Percentiles rank a stretch among this genome's conserved stretches.
phyloP scores from a whole-genome alignment of 1,284 basidiomycete genomes.

The Trichosporon coremiiforme region DNA sequence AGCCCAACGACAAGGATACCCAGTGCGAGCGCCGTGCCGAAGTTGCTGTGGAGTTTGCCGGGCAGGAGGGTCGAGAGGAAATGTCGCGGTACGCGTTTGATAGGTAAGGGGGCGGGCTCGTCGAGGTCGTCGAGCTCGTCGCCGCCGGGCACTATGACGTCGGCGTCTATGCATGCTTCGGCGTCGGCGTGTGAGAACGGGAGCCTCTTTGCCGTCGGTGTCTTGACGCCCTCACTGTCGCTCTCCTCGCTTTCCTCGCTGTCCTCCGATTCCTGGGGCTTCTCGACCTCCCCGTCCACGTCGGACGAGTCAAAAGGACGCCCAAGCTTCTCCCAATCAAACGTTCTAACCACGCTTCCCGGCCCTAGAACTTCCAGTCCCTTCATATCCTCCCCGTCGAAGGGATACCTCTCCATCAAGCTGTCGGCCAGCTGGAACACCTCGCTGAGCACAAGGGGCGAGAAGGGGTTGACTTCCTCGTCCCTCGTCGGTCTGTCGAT shows the following conservation, averaged over 20 bases:
- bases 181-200: conserved; percentile 31
- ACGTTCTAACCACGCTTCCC: conserved; percentile 50
- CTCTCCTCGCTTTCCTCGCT: conserved; percentile 35
- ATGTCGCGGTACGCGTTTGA: not conserved
- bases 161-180: conserved; percentile 32
- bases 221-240: conserved; percentile 24
- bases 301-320: conserved; percentile 36
- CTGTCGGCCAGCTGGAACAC: conserved; percentile 48
- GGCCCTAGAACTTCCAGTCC: conserved; percentile 51
- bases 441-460: conserved; percentile 46
- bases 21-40: conserved; percentile 37
- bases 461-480: conserved; percentile 45
- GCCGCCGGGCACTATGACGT: conserved; percentile 29
- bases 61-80: not conserved
- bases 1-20: conserved; percentile 45
- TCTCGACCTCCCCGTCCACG: conserved; percentile 29
- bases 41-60: not conserved
- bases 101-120: conserved; percentile 3
- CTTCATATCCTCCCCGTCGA: conserved; percentile 42
- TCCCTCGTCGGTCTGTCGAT: not conserved
- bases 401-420: conserved; percentile 48
- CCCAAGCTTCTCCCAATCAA: conserved; percentile 34
- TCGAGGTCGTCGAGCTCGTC: conserved; percentile 30
- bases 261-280: conserved; percentile 18
- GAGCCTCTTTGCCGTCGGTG: not conserved